Evolutionary conservation across 192 early-diverging fungal genomes (phyloP), one percentile per base, ranked within the genome.

Genomic region (Rhizophagus sp.): DNA sequence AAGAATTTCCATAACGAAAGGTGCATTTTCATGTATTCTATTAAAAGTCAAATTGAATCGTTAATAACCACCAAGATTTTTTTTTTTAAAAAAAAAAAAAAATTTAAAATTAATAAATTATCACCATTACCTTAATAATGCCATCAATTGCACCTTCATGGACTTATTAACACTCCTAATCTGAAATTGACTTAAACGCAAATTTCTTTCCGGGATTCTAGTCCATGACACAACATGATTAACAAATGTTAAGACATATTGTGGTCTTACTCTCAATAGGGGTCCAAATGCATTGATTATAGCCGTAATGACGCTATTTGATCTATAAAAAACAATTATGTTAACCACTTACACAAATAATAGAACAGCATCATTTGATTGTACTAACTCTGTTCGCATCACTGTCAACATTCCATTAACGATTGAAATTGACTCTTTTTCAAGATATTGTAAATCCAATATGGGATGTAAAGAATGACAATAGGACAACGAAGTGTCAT

Each of bases 391-490:
- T 63, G 71, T 68, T 17, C 50, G 15, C 41, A 80, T 73, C 4
- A 68, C 47, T 11, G 33, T 75, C 8, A 84, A 6, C 33, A 86
- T 17, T 62, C 50, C 62, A 73, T 84, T 70, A n/a, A 87, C 39
- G 30, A 82, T 73, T 39, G 83, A 13, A 8, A 81, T 63, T 30
- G 84, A 77, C 17, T 82, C 81, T 63, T 83, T 69, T 33, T 84
- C 81, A 13, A 85, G 30, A 27, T 75, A 33, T 62, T 61, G 19
- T 13, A 65, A 33, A n/a, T 82, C 75, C 10, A 87, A 62, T 68
- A 87, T 17, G 7, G 84, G 78, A 70, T 87, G 86, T 62, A 77
- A 75, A 4, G 84, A 62, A 27, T 79, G 79, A 71, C 83, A 77
- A 19, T 85, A 61, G 24, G 79, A 77, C 11, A 87, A 36, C 36